Base-by-base conservation (phyloP, 2,329 filamentous ascomycete genomes). In the Eurotiales sp. region DNA sequence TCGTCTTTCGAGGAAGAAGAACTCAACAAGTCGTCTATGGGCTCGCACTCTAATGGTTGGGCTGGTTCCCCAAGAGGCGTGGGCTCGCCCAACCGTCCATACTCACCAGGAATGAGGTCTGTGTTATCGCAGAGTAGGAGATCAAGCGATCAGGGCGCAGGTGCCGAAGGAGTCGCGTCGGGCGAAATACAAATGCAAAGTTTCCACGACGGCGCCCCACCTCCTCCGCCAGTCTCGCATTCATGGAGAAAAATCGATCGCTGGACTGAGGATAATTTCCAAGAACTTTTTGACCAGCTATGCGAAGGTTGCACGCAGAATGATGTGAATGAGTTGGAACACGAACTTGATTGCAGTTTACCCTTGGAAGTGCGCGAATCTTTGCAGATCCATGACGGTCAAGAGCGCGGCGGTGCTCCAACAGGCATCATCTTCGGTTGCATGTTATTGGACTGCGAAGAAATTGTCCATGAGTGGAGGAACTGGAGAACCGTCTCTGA, bases 381-480 rank as follows among this genome's bases (percentile, higher is more conserved):
- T 2, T 75, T 96, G 62, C 84, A 88, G 75, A 71, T 90, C 48
- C 93, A 99, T 69, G 93, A 99, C 64, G 93, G 93, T n/a, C 93
- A 99, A 71, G 93, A 99, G 73, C 87, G 93, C 57, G 89, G 90
- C 56, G 93, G 93, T 57, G 80, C 80, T 52, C 93, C 93, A 1
- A 96, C 92, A 0, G 93, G 93, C 56, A 87, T 97, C 59, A 83
- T 99, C 55, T 97, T 99, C 62, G 83, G 91, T 54, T 87, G 84
- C 67, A 99, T 99, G 93, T 75, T 99, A 57, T 82, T 99, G 52
- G 93, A 99, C 70, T 97, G 93, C 65, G 93, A 99, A 70, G 93
- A 99, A 67, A 96, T 99, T 60, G 86, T 96, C 19, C 90, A 96
- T 69, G 93, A 99, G 68, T 97, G 92, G 89, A 87, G 88, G 62